phyloP scores from a whole-genome alignment of 352 stramenopile genomes.

The Phytophthora syringae region DNA sequence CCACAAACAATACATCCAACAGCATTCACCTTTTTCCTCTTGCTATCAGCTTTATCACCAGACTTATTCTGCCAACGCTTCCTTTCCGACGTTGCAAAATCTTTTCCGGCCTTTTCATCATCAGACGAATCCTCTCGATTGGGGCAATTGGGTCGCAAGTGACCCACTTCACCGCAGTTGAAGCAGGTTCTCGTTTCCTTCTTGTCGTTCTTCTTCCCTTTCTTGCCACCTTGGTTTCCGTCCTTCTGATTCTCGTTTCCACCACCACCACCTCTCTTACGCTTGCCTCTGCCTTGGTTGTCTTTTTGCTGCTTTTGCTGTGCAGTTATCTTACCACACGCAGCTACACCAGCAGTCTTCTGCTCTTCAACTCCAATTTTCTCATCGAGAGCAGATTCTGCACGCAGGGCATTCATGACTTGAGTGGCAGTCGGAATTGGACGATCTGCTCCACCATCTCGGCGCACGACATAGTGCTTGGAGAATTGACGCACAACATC shows the following conservation, averaged over 20 bases:
- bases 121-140: constrained; percentile 7
- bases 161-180: constrained; percentile 12
- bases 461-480: constrained; percentile 15
- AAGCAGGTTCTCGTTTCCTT: constrained; percentile 1
- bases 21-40: constrained; percentile 3
- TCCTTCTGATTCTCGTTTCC: neutral
- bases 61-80: constrained; percentile 20
- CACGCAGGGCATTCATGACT: constrained; percentile 11
- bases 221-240: neutral
- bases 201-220: neutral
- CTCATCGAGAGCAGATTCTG: constrained; percentile 9
- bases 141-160: constrained; percentile 3
- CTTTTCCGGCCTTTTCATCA: neutral
- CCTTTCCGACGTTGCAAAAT: constrained; percentile 5
- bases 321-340: constrained; percentile 11
- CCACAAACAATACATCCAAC: constrained; percentile 5
- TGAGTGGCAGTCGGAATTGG: constrained; percentile 4
- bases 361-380: constrained; percentile 9
- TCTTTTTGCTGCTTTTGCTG: neutral
- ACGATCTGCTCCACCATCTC: constrained; percentile 4
- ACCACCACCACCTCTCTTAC: constrained; percentile 2
- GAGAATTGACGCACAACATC: constrained; percentile 11
- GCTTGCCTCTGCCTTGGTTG: constrained; percentile 8
- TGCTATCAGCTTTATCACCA: neutral
- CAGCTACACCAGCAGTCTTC: constrained; percentile 4